Base-by-base conservation (phyloP, 2,329 filamentous ascomycete species). In the Thelonectria olida region DNA sequence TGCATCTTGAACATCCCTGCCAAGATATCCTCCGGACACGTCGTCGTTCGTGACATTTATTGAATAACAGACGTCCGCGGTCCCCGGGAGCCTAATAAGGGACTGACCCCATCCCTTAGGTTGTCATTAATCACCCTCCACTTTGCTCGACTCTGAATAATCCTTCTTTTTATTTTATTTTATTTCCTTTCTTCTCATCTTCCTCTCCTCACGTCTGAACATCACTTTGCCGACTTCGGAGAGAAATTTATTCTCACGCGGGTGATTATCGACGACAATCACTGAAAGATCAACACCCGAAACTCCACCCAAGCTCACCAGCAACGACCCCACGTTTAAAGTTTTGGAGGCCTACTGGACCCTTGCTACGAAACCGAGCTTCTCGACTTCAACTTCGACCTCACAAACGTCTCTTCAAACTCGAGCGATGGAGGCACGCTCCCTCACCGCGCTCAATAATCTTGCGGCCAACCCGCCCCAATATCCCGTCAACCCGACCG, bases 401-500 rank as follows among this genome's bases (percentile, higher is more conserved):
- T 27, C 38, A 31, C 52, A 31, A 17, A 36, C 27, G 13, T 23
- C n/a, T 19, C 23, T 17, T 13, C 23, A 22, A n/a, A 23, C n/a
- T 19, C 45, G 38, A 41, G 42, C 47, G 34, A 83, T 96, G 70
- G 92, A 97, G 82, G 96, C 95, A 68, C 89, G 86, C 70, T 98
- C 95, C 45, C 82, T 98, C 44, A 91, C 91, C 54, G 84, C 88
- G 54, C 85, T 99, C 66, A 96, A 92, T 66, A 81, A 86, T 41
- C 86, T 97, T 64, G 95, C 96, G 64, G 86, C 91, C 52, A 93
- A 97, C 72, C 96, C 95, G 41, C 95, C 96, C 47, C 86, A 89
- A 70, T 96, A 97, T 75, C 92, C 93, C 50, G 86, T 90, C 71
- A 92, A 92, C 73, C 91, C 92, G 5, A 87, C 88, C 3, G 88